Conservation (phyloP, 2,329 filamentous ascomycete genomes). For the Anisogramma anomala region DNA sequence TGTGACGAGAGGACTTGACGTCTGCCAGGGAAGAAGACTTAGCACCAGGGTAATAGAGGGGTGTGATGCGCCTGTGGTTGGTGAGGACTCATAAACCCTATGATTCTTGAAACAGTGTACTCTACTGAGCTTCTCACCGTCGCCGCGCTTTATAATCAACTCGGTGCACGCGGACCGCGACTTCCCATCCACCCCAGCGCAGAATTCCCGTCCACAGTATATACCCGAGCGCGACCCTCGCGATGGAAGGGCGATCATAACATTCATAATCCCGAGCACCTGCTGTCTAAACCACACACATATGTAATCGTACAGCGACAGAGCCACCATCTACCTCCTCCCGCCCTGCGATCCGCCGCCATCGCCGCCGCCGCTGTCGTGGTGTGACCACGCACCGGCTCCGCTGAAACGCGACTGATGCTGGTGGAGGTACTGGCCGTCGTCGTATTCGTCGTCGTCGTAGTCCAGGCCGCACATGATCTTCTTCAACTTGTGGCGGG, state of each 20-base stretch:
- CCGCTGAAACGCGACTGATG: not conserved
- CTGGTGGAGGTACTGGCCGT: constrained; percentile 8
- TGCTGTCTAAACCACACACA: not conserved
- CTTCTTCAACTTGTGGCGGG: constrained; percentile 43
- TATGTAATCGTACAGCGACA: not conserved
- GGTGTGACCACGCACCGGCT: not conserved
- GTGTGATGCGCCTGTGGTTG: too few relatives aligned
- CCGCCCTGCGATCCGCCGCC: not conserved
- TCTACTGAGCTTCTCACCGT: too few relatives aligned
- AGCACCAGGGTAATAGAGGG: too few relatives aligned
- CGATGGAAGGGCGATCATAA: not conserved
- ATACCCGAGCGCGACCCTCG: too few relatives aligned
- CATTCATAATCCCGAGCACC: not conserved
- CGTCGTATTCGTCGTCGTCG: constrained; percentile 15
- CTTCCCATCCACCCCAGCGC: too few relatives aligned
- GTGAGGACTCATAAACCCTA: too few relatives aligned
- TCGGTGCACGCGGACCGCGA: too few relatives aligned
- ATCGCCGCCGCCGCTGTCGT: not conserved
- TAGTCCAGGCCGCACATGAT: constrained; percentile 42
- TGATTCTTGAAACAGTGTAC: too few relatives aligned
- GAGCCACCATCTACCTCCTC: not conserved
- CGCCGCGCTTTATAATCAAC: too few relatives aligned
- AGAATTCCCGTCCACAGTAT: too few relatives aligned
- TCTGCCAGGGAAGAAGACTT: too few relatives aligned
- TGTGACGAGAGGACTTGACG: too few relatives aligned